A percentile compares a stretch with the other conserved stretches of the same genome.
Conservation (phyloP, 331 rosid genomes). For the Erythrophleum ivorense region DNA sequence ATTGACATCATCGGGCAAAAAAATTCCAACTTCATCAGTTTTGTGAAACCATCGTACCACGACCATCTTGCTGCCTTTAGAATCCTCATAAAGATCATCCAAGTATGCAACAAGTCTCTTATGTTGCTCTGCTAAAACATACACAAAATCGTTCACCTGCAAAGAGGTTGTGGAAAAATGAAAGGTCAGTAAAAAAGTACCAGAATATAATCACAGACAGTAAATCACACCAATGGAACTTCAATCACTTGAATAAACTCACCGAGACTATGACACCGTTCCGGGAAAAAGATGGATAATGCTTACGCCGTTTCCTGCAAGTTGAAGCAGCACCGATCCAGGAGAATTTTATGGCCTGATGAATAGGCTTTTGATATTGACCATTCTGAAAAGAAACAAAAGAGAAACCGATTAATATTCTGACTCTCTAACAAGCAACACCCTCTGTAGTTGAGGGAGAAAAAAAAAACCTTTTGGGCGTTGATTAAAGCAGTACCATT, state of each 20-base stretch:
- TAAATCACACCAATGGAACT: too few relatives aligned
- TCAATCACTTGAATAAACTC: too few relatives aligned
- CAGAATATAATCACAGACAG: too few relatives aligned
- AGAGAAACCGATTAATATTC: background rate
- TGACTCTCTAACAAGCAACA: too few relatives aligned
- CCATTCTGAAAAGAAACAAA: conserved; percentile 46
- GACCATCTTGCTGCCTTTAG: conserved; percentile 87
- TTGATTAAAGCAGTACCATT: too few relatives aligned
- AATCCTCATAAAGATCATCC: conserved; percentile 90
- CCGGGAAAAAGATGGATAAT: conserved; percentile 49
- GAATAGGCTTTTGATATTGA: conserved; percentile 45
- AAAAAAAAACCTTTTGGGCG: background rate
- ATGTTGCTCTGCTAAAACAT: conserved; percentile 81
- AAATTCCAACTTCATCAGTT: conserved; percentile 89
- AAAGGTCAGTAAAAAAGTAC: too few relatives aligned
- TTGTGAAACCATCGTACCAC: conserved; percentile 95
- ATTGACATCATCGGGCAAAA: conserved; percentile 71
- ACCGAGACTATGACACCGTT: too few relatives aligned
- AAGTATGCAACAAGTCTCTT: conserved; percentile 83
- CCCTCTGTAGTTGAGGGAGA: too few relatives aligned
- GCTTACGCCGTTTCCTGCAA: conserved; percentile 64
- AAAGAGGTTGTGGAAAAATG: conserved; percentile 16
- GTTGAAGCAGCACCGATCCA: conserved; percentile 76
- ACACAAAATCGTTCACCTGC: conserved; percentile 79
- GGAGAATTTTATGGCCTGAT: conserved; percentile 49